phyloP scores from a whole-genome alignment of 2,329 filamentous ascomycete genomes.

The Xylariaceae sp. region DNA sequence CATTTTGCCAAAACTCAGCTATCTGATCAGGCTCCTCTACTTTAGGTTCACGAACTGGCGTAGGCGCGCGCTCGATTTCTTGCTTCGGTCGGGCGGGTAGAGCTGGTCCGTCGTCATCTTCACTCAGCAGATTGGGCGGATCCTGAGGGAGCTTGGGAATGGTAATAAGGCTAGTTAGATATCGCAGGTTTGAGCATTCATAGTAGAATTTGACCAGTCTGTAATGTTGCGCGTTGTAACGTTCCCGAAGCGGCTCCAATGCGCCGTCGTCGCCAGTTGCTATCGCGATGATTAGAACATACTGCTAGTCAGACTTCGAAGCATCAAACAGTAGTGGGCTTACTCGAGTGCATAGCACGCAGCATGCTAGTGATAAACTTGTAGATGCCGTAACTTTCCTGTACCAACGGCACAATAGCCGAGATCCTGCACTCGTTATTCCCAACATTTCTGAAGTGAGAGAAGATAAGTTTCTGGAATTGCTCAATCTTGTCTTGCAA shows the following conservation, averaged over 20 bases:
- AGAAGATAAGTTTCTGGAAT: conserved; percentile 98
- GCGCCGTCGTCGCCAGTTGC: conserved; percentile 92
- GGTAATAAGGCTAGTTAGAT: conserved; percentile 92
- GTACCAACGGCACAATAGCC: conserved; percentile 84
- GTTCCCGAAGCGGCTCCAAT: conserved; percentile 76
- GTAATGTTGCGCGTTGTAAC: conserved; percentile 96
- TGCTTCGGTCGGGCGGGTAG: conserved; percentile 76
- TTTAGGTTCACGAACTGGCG: conserved; percentile 63
- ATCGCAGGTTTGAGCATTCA: conserved; percentile 95
- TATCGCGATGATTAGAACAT: conserved; percentile 35
- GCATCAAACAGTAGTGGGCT: conserved; percentile 33
- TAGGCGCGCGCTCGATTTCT: conserved; percentile 65
- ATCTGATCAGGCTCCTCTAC: conserved; percentile 88
- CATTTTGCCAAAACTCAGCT: conserved; percentile 95
- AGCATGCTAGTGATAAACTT: conserved; percentile 99
- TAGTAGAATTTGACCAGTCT: conserved; percentile 97
- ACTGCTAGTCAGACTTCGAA: background rate
- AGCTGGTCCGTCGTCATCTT: conserved; percentile 78
- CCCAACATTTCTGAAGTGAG: conserved; percentile 83
- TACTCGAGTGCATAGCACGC: conserved; percentile 92
- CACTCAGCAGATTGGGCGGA: conserved; percentile 79
- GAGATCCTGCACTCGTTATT: conserved; percentile 98
- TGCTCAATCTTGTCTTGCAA: conserved; percentile 97
- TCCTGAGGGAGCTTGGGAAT: conserved; percentile 95
- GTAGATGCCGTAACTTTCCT: conserved; percentile 98